Evolutionary conservation across 2,329 filamentous ascomycete genomes (phyloP), one percentile per base, ranked within the genome.

Genomic region (Cylindrodendrum hubeiense): DNA sequence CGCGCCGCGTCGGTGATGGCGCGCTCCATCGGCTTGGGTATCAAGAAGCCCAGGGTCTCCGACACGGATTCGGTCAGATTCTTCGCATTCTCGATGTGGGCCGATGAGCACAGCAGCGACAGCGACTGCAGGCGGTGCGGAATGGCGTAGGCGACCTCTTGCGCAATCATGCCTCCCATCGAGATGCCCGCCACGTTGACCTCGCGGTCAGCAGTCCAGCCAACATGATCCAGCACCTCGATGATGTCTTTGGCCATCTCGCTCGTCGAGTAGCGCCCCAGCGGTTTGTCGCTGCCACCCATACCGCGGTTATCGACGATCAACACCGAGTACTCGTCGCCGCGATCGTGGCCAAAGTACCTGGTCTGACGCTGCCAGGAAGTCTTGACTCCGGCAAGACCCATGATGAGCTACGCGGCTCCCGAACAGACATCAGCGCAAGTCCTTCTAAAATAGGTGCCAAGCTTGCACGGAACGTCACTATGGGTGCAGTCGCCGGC

Each of bases 91-190:
- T 89, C 86, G 63, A 91, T 83, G 34, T 78, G 77, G 5, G 89
- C 86, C 1, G 89, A 87, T 2, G 90, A 92, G 77, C 86, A 89
- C 67, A 90, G 79, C 3, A 93, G 84, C 34, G 81, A 85, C 19
- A 93, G 80, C 17, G 85, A 87, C 24, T 82, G 80, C 57, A 93
- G 76, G 50, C 86, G 82, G 13, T 79, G 67, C 0, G 89, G 88
- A 30, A 83, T 79, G n/a, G 83, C 78, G 70, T 79, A 82, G 22
- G 86, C 89, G 4, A 97, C 75, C 80, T 97, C 94, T 79, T 97
- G 94, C 3, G 93, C 89, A 73, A 97, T 95, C 94, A 97, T 97
- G 74, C 94, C 94, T 68, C 94, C 94, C 87, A 97, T 92, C 64
- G 91, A 93, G 69, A 95, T 89, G 60, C 94, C 94, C 34, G 92